Base-by-base conservation (phyloP, 176 grass and related monocot genomes). In the Avena insularis region DNA sequence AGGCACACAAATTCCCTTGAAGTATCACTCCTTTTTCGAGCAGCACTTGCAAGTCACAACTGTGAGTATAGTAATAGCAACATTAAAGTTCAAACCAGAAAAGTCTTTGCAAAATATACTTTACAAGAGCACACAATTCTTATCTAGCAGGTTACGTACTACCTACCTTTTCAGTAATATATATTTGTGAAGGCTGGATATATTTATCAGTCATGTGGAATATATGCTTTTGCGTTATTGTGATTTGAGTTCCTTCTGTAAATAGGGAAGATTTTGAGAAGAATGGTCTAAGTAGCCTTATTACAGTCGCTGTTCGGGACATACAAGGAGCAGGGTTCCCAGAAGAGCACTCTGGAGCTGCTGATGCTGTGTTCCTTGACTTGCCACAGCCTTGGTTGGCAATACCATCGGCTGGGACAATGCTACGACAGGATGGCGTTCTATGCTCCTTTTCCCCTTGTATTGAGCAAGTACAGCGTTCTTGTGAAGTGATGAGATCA, bases 391-490 rank as follows among this genome's bases (percentile, higher is more conserved):
- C 96, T 82, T 98, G 96, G 93, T 68, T 96, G 19, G 92, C 90
- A 9, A 84, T 94, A 87, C 92, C 92, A 50, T 98, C 92, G 23
- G 85, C 85, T 47, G 79, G 84, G 57, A 83, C 20, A 75, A 92
- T 89, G 85, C 54, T 98, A 88, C 94, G 87, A 65, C 92, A 93
- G 67, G 92, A 96, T 46, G 92, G 87, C 6, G 83, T 98, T 72
- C 68, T 96, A 35, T 98, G 93, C 77, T 98, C 96, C n/a, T 98
- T 98, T 61, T 98, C 96, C 60, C 96, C 96, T 82, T 98, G 93
- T 85, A 96, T 98, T 49, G 96, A 98, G 46, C 96, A 98, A 94
- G 96, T 96, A 71, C 92, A 98, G 87, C 82, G 84, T 23, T 85
- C 93, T 25, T 98, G 92, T 11, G 90, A 92, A 79, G 84, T 87